Base-by-base conservation (phyloP, 306 rosid species). In the Carpinus fangiana region DNA sequence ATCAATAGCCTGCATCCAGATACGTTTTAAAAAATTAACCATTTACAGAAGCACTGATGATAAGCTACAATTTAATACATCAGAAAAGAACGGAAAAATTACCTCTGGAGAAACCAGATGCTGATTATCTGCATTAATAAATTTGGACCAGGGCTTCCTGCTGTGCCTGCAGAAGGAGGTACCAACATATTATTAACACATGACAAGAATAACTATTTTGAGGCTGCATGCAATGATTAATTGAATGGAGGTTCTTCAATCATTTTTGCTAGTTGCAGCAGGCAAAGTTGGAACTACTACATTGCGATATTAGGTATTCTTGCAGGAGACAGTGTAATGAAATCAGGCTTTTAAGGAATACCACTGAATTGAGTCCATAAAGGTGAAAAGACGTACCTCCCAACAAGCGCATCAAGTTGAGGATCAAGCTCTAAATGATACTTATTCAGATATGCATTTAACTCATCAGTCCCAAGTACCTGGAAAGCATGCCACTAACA, bases 101-200 rank as follows among this genome's bases (percentile, higher is more conserved):
- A 95, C 99, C 98, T 95, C 99, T 8, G 94, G 96, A 67, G 99
- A 95, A 78, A 95, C 98, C 62, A 93, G 92, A 82, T 90, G 98
- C 87, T 95, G 99, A 81, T 95, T 95, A 85, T 95, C 98, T 59
- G 96, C 85, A 82, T 93, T 92, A 48, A 95, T 90, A 80, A 95
- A 95, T 84, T 91, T 95, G 31, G 96, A 90, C 99, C 97, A 95
- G 12, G 98, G 99, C 84, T 93, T 95, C 88, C 97, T 87, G 88
- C 96, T 95, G 87, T 95, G 99, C 90, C 99, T 93, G 97, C 84
- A 85, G 71, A 56, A 88, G 73, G 76, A 73, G 56, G 82, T n/a
- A 74, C 50, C 68, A 79, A 18, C 65, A 43, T 47, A 77, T 62
- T 61, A 80, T 67, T 61, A 80, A 36, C 7, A 69, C 7, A 65